phyloP scores from a whole-genome alignment of 164 flowering plant genomes.

The Nymphaea thermarum region DNA sequence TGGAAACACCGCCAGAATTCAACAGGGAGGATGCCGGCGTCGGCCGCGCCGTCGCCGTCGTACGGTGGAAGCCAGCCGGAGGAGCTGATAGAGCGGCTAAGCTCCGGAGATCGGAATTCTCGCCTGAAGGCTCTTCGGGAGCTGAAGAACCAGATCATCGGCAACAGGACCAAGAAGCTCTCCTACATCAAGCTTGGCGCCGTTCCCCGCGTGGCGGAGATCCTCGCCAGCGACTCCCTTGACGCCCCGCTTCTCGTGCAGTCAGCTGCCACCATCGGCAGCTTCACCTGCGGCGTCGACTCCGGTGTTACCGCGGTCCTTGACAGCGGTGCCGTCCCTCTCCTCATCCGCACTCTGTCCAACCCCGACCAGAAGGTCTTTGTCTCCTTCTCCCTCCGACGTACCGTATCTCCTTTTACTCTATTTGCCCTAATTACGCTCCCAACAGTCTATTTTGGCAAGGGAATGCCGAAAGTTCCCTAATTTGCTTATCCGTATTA shows the following conservation, averaged over 20 bases:
- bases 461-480: not conserved
- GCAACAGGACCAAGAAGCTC: conserved; percentile 89
- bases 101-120: conserved; percentile 25
- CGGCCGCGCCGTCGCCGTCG: conserved; percentile 8
- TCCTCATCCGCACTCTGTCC: conserved; percentile 41
- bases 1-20: too few relatives aligned
- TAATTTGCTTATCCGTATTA: too few relatives aligned
- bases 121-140: conserved; percentile 71
- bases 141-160: conserved; percentile 91
- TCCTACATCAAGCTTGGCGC: conserved; percentile 75
- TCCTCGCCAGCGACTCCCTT: conserved; percentile 23
- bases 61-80: conserved; percentile 21
- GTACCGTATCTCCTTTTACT: not conserved
- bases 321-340: conserved; percentile 62
- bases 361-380: conserved; percentile 53
- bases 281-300: conserved; percentile 88
- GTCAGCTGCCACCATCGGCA: conserved; percentile 82
- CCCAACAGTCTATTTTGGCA: not conserved
- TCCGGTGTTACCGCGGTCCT: conserved; percentile 77
- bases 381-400: not conserved
- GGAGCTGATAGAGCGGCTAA: conserved; percentile 42
- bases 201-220: conserved; percentile 50
- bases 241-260: conserved; percentile 42
- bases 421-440: not conserved
- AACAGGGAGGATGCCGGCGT: conserved; percentile 31